A percentile compares a stretch with the other conserved stretches of the same genome.
Evolutionary conservation across 805 yeast species (phyloP).

Genomic region (Geotrichum ghanense): DNA sequence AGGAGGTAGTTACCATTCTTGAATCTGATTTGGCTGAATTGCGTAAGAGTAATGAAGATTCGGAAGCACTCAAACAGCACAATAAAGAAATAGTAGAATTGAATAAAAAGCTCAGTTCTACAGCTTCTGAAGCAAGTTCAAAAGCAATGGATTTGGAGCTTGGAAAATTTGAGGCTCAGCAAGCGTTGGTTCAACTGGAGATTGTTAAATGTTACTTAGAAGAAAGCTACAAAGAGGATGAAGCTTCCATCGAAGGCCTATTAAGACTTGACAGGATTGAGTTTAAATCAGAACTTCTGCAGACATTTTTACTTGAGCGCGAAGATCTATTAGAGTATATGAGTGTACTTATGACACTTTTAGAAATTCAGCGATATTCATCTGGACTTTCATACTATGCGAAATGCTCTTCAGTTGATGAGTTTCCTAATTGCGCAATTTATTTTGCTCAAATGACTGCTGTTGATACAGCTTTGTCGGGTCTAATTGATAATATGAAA

Average conservation of each 20-base stretch:
- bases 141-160: slow-evolving; percentile 18
- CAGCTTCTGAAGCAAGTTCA: slow-evolving; percentile 10
- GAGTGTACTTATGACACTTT: background rate
- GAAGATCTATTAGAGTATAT: background rate
- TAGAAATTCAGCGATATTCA: background rate
- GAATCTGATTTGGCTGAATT: slow-evolving; percentile 17
- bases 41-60: slow-evolving; percentile 8
- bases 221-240: slow-evolving; percentile 11
- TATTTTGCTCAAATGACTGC: background rate
- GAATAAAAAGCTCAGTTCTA: slow-evolving; percentile 14
- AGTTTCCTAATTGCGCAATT: background rate
- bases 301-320: background rate
- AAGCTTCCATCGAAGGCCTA: slow-evolving; percentile 6
- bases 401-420: background rate
- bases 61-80: slow-evolving; percentile 10
- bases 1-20: slow-evolving; percentile 20
- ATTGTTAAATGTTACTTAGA: slow-evolving; percentile 17
- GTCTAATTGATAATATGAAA: background rate
- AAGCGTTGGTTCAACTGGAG: slow-evolving; percentile 18
- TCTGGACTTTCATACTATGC: background rate
- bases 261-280: background rate
- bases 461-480: background rate
- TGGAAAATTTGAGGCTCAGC: slow-evolving; percentile 16
- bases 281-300: background rate
- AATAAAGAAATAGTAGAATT: slow-evolving; percentile 14